Percentiles rank a stretch among this genome's conserved stretches.
phyloP scores from a whole-genome alignment of 2,329 filamentous ascomycete species.

The Diaporthe velutina region DNA sequence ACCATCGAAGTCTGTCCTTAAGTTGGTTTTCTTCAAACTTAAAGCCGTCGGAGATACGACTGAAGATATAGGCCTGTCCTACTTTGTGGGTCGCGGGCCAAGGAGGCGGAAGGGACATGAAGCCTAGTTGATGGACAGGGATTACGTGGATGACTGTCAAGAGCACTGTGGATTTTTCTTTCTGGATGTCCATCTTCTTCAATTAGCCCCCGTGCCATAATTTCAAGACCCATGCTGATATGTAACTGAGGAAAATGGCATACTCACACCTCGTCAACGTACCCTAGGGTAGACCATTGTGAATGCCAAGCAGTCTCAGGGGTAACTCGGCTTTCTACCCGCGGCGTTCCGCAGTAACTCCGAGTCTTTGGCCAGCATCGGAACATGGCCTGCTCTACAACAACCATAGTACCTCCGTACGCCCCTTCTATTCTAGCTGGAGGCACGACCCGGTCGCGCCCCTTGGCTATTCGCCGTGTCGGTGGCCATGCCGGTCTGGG shows the following conservation, averaged over 20 bases:
- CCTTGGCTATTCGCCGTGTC: too few relatives aligned
- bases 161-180: background rate
- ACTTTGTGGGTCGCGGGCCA: background rate
- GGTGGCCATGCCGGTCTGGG: too few relatives aligned
- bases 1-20: background rate
- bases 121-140: background rate
- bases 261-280: background rate
- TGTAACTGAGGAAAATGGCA: background rate
- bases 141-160: background rate
- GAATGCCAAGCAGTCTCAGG: background rate
- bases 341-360: slow-evolving; percentile 3
- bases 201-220: background rate
- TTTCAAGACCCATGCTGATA: background rate
- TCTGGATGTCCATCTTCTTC: background rate
- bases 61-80: background rate
- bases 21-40: background rate
- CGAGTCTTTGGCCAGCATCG: background rate
- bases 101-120: background rate
- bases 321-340: background rate
- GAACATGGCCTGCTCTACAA: background rate
- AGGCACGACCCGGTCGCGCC: background rate
- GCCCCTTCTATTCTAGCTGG: background rate
- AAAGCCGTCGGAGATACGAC: background rate
- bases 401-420: too few relatives aligned
- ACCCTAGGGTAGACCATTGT: background rate